Conservation (phyloP, 441 rosid genomes). For the Pelargonium myrrhifolium region DNA sequence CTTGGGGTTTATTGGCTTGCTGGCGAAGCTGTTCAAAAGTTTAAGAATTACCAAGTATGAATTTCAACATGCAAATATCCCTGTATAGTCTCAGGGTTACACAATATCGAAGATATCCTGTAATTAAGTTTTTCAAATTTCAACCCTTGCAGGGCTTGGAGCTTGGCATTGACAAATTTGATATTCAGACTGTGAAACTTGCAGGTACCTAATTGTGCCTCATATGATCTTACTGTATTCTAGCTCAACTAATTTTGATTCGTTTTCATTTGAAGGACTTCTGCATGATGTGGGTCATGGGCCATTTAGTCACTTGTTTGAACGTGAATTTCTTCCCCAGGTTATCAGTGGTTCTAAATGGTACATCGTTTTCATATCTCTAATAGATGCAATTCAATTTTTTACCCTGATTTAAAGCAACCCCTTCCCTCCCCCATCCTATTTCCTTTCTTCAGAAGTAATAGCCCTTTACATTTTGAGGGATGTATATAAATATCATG, state of each 20-base stretch:
- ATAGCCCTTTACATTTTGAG: not conserved
- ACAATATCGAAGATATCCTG: constrained; percentile 7
- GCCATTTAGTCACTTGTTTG: constrained; percentile 71
- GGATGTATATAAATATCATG: not conserved
- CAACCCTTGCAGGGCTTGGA: constrained; percentile 38
- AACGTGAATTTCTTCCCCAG: constrained; percentile 49
- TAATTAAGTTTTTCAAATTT: constrained; percentile 8
- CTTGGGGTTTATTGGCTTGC: constrained; percentile 64
- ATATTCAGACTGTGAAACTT: constrained; percentile 51
- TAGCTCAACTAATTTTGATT: not conserved
- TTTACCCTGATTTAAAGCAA: not conserved
- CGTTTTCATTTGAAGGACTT: constrained; percentile 34
- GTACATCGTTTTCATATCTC: constrained; percentile 23
- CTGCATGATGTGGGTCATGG: constrained; percentile 86
- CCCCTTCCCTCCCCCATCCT: not conserved
- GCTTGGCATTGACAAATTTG: constrained; percentile 39
- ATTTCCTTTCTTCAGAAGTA: not conserved
- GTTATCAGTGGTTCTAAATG: constrained; percentile 35
- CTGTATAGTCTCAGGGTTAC: not conserved
- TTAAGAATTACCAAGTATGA: constrained; percentile 47
- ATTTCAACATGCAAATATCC: not conserved
- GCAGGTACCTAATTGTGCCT: constrained; percentile 41
- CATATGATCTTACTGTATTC: not conserved
- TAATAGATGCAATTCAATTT: not conserved
- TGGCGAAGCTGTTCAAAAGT: constrained; percentile 40